Evolutionary conservation across 441 rosid genomes (phyloP), one percentile per base, ranked within the genome.

Genomic region (Pelargonium myrrhifolium): DNA sequence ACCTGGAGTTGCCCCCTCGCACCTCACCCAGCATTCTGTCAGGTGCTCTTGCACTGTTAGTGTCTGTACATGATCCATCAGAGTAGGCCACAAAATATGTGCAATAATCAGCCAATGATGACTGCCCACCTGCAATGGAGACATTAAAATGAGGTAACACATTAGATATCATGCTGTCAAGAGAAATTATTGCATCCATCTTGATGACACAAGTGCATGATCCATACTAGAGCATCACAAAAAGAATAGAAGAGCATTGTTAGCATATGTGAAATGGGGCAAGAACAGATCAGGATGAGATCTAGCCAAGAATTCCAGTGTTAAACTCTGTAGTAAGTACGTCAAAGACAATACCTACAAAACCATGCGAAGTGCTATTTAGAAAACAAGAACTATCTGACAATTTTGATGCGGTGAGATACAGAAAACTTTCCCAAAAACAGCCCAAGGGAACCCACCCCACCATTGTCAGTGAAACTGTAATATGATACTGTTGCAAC

Each of bases 21-120:
- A 89, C 96, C 86, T 94, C 99, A 74, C 99, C 99, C 77, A 94
- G 76, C 97, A 88, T 91, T 80, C 93, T 91, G 76, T 94, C 99
- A 10, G 97, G 99, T n/a, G 93, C 84, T 63, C 99, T 84, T 65
- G 99, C 96, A 77, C 97, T 92, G 65, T 88, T 89, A 63, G 84
- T 80, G 73, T 92, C 99, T n/a, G 97, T 94, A 75, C 99, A 94
- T 37, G 98, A 94, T 71, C 99, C 99, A 81, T 94, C 99, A 66
- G 99, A 94, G 72, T 94, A 94, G 11, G 99, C 99, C 72, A 94
- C 99, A 75, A 88, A 89, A 74, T 94, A 94, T 51, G 98, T 86
- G 78, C 99, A 94, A 74, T 92, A 94, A 85, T 94, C 99, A 49
- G 99, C 98, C 74, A 94, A 73, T 18, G 97, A 89, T 66, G 99